A percentile compares a stretch with the other conserved stretches of the same genome.
Conservation (phyloP, 148 eudicot genomes). For the Tetragonia tetragonoides region DNA sequence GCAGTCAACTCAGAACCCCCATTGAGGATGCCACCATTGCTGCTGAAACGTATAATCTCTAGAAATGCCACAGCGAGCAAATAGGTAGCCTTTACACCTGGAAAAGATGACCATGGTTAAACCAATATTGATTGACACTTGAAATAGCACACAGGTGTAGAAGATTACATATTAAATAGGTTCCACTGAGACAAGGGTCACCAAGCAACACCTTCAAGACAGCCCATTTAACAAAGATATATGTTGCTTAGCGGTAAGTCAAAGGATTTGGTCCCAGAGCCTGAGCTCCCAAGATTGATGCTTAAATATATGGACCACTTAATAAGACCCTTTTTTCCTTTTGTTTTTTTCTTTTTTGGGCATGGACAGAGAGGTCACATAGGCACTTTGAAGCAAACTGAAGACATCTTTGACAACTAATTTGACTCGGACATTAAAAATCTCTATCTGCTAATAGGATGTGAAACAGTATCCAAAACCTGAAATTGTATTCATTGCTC, state of each 20-base stretch:
- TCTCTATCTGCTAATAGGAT: neutral
- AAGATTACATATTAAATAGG: neutral
- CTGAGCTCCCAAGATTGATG: neutral
- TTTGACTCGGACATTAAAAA: neutral
- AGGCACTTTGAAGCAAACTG: neutral
- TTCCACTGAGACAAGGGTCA: neutral
- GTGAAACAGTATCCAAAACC: slow-evolving; percentile 31
- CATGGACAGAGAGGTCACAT: neutral
- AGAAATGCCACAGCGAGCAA: slow-evolving; percentile 94
- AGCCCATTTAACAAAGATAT: neutral
- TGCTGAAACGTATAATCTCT: slow-evolving; percentile 94
- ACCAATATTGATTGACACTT: slow-evolving; percentile 8
- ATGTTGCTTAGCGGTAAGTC: neutral
- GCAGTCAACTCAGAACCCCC: slow-evolving; percentile 56
- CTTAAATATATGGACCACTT: neutral
- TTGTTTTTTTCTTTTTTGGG: neutral
- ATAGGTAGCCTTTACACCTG: slow-evolving; percentile 99
- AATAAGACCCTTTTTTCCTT: neutral
- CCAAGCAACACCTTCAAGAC: neutral
- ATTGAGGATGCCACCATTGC: slow-evolving; percentile 98
- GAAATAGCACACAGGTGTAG: neutral
- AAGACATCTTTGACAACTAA: neutral
- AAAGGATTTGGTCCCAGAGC: neutral
- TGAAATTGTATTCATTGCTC: slow-evolving; percentile 91
- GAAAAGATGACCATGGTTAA: slow-evolving; percentile 15